A percentile compares a stretch with the other conserved stretches of the same genome.
These are phyloP conservation scores for Jackrogersella multiformis DNA, from an alignment of 495 filamentous ascomycete genomes.

Conservation along the genomic window DNA sequence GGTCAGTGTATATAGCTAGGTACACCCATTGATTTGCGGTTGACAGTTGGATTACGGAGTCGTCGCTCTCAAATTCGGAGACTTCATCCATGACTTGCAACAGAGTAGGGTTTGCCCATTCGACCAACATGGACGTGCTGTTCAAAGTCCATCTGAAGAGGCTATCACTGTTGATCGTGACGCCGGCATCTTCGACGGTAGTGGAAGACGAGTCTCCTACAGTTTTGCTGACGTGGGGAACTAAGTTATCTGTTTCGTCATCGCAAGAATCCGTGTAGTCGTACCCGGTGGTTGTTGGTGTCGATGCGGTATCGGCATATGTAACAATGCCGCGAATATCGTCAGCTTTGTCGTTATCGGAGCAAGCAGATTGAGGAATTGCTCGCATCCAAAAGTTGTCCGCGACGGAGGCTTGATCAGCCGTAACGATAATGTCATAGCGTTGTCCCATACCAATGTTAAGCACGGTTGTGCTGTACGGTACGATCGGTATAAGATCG, in stretches of 20 bases:
- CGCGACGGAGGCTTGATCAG: conserved; percentile 53
- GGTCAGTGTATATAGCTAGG: conserved; percentile 47
- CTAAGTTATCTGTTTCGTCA: conserved; percentile 53
- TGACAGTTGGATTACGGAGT: conserved; percentile 52
- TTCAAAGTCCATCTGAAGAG: conserved; percentile 57
- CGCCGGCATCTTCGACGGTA: conserved; percentile 43
- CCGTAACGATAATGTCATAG: conserved; percentile 71
- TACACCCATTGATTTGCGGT: conserved; percentile 54
- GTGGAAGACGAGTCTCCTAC: conserved; percentile 40
- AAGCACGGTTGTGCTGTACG: conserved; percentile 55
- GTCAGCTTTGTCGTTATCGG: conserved; percentile 52
- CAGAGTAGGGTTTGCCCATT: conserved; percentile 57
- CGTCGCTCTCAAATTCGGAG: conserved; percentile 41
- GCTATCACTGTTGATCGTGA: conserved; percentile 35
- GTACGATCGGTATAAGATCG: conserved; percentile 60
- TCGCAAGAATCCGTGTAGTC: conserved; percentile 49
- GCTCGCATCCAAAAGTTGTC: conserved; percentile 71
- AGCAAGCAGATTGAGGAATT: conserved; percentile 61
- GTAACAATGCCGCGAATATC: conserved; percentile 67
- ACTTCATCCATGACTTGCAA: conserved; percentile 48
- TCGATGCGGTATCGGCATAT: conserved; percentile 51
- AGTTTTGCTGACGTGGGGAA: conserved; percentile 53
- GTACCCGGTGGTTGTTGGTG: conserved; percentile 47
- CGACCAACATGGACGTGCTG: conserved; percentile 50
- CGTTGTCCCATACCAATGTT: conserved; percentile 72